phyloP scores from a whole-genome alignment of 225 moss, liverwort and hornwort genomes.

The Marchantia polymorpha region DNA sequence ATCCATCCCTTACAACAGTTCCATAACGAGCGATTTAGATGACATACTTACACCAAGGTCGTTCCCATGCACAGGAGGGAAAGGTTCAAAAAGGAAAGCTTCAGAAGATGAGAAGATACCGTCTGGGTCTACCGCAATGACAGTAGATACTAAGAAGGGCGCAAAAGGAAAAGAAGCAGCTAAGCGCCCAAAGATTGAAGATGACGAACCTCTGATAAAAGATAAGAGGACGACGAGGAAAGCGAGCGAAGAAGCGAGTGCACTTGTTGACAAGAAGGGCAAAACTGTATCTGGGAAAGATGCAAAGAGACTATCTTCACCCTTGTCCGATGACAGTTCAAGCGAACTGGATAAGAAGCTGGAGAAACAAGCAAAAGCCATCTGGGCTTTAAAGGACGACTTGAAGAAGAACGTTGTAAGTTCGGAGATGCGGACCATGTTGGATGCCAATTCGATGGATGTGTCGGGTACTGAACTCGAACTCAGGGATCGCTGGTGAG shows the following conservation, averaged over 20 bases:
- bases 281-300: constrained; percentile 39
- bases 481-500: constrained; percentile 89
- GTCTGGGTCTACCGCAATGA: constrained; percentile 48
- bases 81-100: constrained; percentile 62
- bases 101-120: constrained; percentile 46
- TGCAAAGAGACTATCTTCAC: constrained; percentile 38
- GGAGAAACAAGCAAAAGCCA: constrained; percentile 70
- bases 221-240: constrained; percentile 33
- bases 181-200: constrained; percentile 56
- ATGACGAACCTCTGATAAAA: constrained; percentile 27
- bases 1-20: too few relatives aligned
- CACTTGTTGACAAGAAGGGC: constrained; percentile 43
- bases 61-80: constrained; percentile 18
- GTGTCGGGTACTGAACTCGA: constrained; percentile 74
- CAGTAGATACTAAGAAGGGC: constrained; percentile 29
- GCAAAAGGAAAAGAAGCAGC: constrained; percentile 51
- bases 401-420: constrained; percentile 58
- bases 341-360: constrained; percentile 61
- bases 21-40: too few relatives aligned
- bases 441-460: constrained; percentile 69
- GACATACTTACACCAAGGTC: neutral
- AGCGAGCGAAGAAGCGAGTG: constrained; percentile 23
- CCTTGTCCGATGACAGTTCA: constrained; percentile 28
- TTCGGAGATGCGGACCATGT: constrained; percentile 63
- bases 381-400: constrained; percentile 92